Conservation (phyloP, 371 early-diverging fungal genomes). For the Saksenaea oblongispora region DNA sequence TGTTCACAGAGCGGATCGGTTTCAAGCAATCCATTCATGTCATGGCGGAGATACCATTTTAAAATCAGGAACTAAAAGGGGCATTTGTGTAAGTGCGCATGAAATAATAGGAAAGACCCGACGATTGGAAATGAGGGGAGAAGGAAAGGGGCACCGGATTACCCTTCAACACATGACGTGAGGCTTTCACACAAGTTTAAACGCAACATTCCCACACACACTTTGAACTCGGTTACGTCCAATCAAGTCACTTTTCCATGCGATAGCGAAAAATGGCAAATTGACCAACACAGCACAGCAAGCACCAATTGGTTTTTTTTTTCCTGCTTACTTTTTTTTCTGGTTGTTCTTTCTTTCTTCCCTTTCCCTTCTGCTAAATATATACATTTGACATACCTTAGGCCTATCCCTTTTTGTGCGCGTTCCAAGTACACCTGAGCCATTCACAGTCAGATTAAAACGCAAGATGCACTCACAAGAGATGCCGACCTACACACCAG, state of each 20-base stretch:
- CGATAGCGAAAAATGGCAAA: not conserved
- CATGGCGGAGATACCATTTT: no score
- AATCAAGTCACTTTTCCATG: not conserved
- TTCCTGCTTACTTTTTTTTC: not conserved
- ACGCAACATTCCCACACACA: not conserved
- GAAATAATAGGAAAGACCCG: no score
- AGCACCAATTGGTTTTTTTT: no score
- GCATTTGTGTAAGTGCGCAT: no score
- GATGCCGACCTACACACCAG: slow-evolving; percentile 42
- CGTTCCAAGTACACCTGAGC: not conserved
- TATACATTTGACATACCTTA: not conserved
- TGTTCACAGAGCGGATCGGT: no score
- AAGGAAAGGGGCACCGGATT: no score
- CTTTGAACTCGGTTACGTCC: not conserved
- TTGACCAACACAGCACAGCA: no score
- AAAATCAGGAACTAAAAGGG: no score
- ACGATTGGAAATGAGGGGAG: no score
- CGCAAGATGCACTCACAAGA: slow-evolving; percentile 14
- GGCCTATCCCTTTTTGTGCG: not conserved
- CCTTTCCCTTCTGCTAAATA: not conserved
- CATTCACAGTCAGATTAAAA: not conserved
- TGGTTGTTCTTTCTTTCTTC: not conserved
- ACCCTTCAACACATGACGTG: no score
- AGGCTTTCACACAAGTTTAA: no score
- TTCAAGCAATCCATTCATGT: no score